Base-by-base conservation (phyloP, 768 basidiomycete genomes). In the Stropharia rugosoannulata region DNA sequence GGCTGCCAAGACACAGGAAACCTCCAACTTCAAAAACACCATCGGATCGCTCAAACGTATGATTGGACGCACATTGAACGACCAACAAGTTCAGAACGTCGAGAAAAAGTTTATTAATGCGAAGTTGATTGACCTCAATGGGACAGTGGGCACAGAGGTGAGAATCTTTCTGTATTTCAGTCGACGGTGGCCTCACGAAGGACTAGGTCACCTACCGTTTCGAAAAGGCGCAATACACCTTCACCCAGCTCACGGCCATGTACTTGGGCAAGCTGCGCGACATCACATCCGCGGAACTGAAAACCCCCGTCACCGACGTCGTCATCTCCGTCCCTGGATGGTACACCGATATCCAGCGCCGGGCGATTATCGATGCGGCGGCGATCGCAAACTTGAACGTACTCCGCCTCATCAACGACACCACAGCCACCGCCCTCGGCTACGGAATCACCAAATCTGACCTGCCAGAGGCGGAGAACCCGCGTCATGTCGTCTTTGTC, bases 381-480 rank as follows among this genome's bases (percentile, higher is more conserved):
- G 66, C 83, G 56, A 93, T 99, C 65, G 93, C 92, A 53, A 87
- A 89, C 56, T 83, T 98, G 58, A 97, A 94, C 72, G 76, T 85
- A 60, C 90, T 98, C 58, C 92, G 96, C 49, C 82, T 99, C 72
- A 93, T 98, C 79, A 98, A 98, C 77, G 97, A 98, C 71, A 87
- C 89, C 54, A 98, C 96, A 59, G 97, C 96, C 51, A 83, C 89
- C 55, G 97, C 97, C 39, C 89, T 99, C 70, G 94, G 93, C 50
- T 99, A 96, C 75, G 97, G 97, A 62, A 98, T 98, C 80, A 99
- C 96, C 62, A 99, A 99, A 75, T 85, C 90, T 25, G 97, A 99
- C 71, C 86, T 99, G 42, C 97, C 97, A 18, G 86, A 89, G 12
- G 70, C 85, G 35, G 94, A 95, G 59, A 75, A 70, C 61, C 89